phyloP scores from a whole-genome alignment of 441 rosid species.

The Capsella rubella region DNA sequence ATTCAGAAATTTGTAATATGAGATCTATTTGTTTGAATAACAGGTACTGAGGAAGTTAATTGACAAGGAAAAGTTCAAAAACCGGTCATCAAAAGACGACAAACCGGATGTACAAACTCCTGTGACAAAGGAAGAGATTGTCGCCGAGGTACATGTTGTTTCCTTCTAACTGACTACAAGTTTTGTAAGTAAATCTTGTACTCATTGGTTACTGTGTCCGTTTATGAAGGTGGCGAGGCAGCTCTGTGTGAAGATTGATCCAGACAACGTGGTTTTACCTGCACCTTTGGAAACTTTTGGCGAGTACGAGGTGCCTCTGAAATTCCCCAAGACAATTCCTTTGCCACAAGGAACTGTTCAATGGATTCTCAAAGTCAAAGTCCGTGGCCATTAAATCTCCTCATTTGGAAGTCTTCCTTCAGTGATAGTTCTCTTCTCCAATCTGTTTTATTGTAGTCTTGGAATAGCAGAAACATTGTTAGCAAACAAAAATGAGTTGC shows the following conservation, averaged over 20 bases:
- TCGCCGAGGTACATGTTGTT: conserved; percentile 65
- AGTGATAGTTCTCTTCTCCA: conserved; percentile 33
- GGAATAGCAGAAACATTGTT: conserved; percentile 25
- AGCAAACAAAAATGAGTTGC: conserved; percentile 21
- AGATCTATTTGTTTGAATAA: conserved; percentile 6
- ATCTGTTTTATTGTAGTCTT: conserved; percentile 24
- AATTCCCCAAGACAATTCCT: conserved; percentile 81
- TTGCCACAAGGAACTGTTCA: conserved; percentile 80
- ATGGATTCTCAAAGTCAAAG: conserved; percentile 80
- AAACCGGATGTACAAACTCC: conserved; percentile 74
- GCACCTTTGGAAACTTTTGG: conserved; percentile 76
- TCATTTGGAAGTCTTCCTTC: conserved; percentile 7
- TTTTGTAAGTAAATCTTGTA: neutral
- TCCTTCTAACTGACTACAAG: conserved; percentile 8
- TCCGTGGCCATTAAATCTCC: conserved; percentile 67
- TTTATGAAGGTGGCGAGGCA: conserved; percentile 77
- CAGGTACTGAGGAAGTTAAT: conserved; percentile 70
- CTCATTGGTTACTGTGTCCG: neutral
- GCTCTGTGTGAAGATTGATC: conserved; percentile 73
- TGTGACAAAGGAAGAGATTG: conserved; percentile 73
- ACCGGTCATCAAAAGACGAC: conserved; percentile 81
- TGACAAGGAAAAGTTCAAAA: conserved; percentile 64
- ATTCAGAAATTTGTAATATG: conserved; percentile 4
- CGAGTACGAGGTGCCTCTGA: conserved; percentile 75
- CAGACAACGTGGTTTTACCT: conserved; percentile 68